Base-by-base conservation (phyloP, 176 grass and related monocot species). In the Stipa capillata region DNA sequence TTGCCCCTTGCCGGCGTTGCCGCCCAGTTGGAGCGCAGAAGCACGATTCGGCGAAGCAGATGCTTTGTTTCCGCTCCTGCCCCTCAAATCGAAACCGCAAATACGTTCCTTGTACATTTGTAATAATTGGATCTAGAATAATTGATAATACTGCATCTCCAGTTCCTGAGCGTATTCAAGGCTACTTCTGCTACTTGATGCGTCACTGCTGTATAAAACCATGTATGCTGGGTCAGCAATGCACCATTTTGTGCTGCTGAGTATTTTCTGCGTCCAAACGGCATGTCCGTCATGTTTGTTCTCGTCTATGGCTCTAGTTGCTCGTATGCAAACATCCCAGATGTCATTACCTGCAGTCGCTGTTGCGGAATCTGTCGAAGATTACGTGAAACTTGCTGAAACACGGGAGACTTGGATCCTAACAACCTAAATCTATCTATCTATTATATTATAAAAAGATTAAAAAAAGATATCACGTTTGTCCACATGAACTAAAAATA, bases 31-130 rank as follows among this genome's bases (percentile, higher is more conserved):
- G 65, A 78, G 21, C 36, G 13, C 28, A 37, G 31, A 58, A 43
- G 21, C 60, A 43, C 49, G 50, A 58, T 73, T 74, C 2, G 2
- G 18, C 29, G 72, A 77, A 21, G 12, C 44, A 56, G 21, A 56
- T 54, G 18, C 13, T 18, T 12, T 77, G 2, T 32, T 34, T 52
- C 51, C 72, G 33, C 44, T 72, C 5, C 44, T 1, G 8, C 0
- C 4, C 39, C 33, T n/a, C 0, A 31, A 67, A 84, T 52, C 33
- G 3, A 25, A 59, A 74, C 12, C 10, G 20, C 59, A 49, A 27
- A 75, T 44, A 54, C 21, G 16, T 7, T 63, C 52, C 5, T 53
- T 89, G 69, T 80, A 70, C 43, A 89, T 74, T 65, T 60, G 29
- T 35, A 49, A 69, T 80, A 35, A 61, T 27, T 9, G 1, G 7